phyloP scores from a whole-genome alignment of 2,329 filamentous ascomycete genomes.

The Penicillium sp. region DNA sequence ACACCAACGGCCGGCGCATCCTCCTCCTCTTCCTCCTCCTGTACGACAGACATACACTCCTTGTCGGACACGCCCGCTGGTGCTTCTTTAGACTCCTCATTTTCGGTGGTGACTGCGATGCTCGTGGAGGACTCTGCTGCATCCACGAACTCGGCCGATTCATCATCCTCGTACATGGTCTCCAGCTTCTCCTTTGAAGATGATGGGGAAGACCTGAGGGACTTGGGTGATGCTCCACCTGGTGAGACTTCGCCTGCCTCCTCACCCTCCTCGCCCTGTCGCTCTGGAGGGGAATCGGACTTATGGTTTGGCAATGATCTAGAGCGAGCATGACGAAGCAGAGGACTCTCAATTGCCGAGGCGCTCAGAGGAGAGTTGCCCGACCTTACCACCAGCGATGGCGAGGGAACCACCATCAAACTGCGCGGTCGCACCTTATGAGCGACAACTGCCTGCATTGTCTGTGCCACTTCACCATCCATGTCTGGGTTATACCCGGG shows the following conservation, averaged over 20 bases:
- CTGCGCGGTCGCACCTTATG: slow-evolving; percentile 46
- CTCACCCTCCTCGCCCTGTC: slow-evolving; percentile 9
- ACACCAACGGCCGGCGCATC: slow-evolving; percentile 13
- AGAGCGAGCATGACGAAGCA: slow-evolving; percentile 42
- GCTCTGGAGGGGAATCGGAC: slow-evolving; percentile 7
- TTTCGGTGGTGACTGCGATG: slow-evolving; percentile 17
- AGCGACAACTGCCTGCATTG: slow-evolving; percentile 36
- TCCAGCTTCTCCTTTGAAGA: slow-evolving; percentile 34
- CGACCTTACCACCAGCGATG: slow-evolving; percentile 29
- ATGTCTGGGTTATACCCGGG: slow-evolving; percentile 62
- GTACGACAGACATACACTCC: slow-evolving; percentile 21
- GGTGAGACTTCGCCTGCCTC: slow-evolving; percentile 6
- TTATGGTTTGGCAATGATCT: slow-evolving; percentile 50
- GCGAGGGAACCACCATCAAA: slow-evolving; percentile 42
- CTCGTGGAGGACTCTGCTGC: slow-evolving; percentile 18
- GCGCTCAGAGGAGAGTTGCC: slow-evolving; percentile 27
- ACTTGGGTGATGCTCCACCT: slow-evolving; percentile 22
- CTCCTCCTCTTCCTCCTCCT: slow-evolving; percentile 25
- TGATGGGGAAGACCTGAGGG: neutral
- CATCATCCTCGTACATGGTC: slow-evolving; percentile 42
- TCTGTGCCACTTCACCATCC: slow-evolving; percentile 57
- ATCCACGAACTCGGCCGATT: slow-evolving; percentile 25
- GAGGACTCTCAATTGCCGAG: slow-evolving; percentile 24
- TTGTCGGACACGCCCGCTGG: slow-evolving; percentile 12
- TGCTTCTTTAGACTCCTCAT: slow-evolving; percentile 9